Evolutionary conservation across 2,329 filamentous ascomycete species (phyloP).

Genomic region (Clarireedia monteithiana): DNA sequence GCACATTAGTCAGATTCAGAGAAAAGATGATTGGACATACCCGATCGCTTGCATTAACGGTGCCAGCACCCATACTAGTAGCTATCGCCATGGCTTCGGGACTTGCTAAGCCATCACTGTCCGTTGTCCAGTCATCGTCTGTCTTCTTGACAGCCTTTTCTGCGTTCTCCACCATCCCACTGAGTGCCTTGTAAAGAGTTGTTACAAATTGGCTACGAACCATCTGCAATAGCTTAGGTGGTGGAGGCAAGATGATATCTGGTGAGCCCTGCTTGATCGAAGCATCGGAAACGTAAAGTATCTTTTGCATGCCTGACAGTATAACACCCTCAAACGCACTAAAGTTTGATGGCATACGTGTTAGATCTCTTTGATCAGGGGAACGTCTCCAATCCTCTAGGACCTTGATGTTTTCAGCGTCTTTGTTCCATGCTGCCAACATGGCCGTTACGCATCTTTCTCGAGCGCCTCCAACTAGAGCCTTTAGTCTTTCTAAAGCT

Average conservation of each 20-base stretch:
- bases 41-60: conserved; percentile 44
- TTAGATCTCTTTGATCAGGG: conserved; percentile 75
- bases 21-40: conserved; percentile 31
- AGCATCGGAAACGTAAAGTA: conserved; percentile 85
- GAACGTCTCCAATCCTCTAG: conserved; percentile 91
- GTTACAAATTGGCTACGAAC: conserved; percentile 88
- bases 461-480: conserved; percentile 67
- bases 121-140: conserved; percentile 29
- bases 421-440: conserved; percentile 85
- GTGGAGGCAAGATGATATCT: conserved; percentile 77
- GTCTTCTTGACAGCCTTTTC: conserved; percentile 63
- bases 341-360: conserved; percentile 83
- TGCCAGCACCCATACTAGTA: conserved; percentile 37
- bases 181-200: conserved; percentile 87
- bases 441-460: conserved; percentile 82
- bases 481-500: conserved; percentile 64
- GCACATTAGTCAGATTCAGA: conserved; percentile 19
- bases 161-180: conserved; percentile 95
- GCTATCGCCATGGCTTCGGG: conserved; percentile 27
- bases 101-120: conserved; percentile 27
- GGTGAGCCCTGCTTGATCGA: conserved; percentile 54
- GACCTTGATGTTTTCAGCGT: conserved; percentile 85
- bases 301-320: conserved; percentile 84
- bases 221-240: conserved; percentile 81
- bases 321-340: conserved; percentile 77